phyloP scores from a whole-genome alignment of 148 eudicot species.

The Heliamphora exappendiculata region DNA sequence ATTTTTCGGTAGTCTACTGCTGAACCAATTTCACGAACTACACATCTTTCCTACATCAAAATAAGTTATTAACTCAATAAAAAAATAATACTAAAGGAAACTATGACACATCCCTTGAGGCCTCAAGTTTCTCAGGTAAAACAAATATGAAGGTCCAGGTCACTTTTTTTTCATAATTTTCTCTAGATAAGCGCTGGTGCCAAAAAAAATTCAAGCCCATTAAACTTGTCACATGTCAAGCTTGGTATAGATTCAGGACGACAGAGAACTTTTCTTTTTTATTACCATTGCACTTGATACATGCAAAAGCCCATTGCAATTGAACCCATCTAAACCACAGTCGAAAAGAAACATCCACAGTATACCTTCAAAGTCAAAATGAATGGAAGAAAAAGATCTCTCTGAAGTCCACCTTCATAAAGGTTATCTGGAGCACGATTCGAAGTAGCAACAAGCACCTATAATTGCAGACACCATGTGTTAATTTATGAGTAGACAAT shows the following conservation, averaged over 20 bases:
- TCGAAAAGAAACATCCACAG: background rate
- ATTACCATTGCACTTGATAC: background rate
- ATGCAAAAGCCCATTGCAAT: background rate
- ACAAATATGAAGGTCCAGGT: background rate
- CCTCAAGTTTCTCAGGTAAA: background rate
- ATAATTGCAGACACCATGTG: conserved; percentile 10
- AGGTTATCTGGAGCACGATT: conserved; percentile 88
- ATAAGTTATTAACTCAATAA: conserved; percentile 1
- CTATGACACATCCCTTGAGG: background rate
- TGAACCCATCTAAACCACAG: background rate
- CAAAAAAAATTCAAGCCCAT: background rate
- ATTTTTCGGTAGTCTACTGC: conserved; percentile 71
- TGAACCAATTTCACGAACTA: conserved; percentile 74
- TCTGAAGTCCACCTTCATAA: conserved; percentile 90
- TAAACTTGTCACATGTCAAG: background rate
- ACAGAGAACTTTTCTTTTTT: too few species aligned
- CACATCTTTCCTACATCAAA: conserved; percentile 70
- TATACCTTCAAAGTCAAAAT: conserved; percentile 73
- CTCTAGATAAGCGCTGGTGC: background rate
- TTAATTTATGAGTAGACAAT: background rate
- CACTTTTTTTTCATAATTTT: background rate
- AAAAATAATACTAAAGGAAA: background rate
- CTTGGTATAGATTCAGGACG: background rate
- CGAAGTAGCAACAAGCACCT: conserved; percentile 92
- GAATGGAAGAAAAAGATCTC: conserved; percentile 88